Base-by-base conservation (phyloP, 2,329 filamentous ascomycete species). In the Fusarium redolens region DNA sequence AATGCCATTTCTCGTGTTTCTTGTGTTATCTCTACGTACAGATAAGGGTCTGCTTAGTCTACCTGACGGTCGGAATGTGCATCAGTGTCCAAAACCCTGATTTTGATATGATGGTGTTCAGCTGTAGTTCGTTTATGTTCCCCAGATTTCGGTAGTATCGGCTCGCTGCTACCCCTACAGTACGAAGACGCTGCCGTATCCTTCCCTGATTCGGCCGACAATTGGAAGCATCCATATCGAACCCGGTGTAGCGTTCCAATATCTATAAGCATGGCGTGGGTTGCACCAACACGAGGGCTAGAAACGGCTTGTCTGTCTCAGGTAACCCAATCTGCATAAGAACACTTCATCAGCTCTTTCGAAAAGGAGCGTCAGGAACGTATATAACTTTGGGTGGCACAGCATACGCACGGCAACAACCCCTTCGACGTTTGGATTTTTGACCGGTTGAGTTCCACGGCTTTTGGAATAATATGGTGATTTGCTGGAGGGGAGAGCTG, bases 371-470 rank as follows among this genome's bases (percentile, higher is more conserved):
- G 38, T 31, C 65, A 68, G 65, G 62, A 51, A 54, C 37, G 41
- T 61, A 33, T 30, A 50, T 28, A 13, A 14, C 10, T 17, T 20
- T 18, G 20, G 40, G 71, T 69, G 38, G 30, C 57, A 75, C 71
- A 40, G 50, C 69, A 74, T 75, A 65, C 71, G 74, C 61, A 64
- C 28, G 60, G 31, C 45, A 38, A 15, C 55, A 62, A 20, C 47
- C 52, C 50, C 48, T 37, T 60, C 40, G 47, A 52, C 38, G 54
- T 28, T 12, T 47, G 50, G 30, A 40, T 30, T 40, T 57, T 56
- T 75, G 61, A 76, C 74, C 74, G 74, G 72, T 62, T 25, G 41
- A 52, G 72, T 76, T 58, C 50, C 69, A 76, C 74, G 57, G 47
- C 73, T 61, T 52, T n/a, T 57, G 48, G 44, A 28, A 47, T 38